These are phyloP conservation scores for Bipolaris sorokiniana DNA, from an alignment of 2,329 filamentous ascomycete genomes.

Conservation along the genomic window DNA sequence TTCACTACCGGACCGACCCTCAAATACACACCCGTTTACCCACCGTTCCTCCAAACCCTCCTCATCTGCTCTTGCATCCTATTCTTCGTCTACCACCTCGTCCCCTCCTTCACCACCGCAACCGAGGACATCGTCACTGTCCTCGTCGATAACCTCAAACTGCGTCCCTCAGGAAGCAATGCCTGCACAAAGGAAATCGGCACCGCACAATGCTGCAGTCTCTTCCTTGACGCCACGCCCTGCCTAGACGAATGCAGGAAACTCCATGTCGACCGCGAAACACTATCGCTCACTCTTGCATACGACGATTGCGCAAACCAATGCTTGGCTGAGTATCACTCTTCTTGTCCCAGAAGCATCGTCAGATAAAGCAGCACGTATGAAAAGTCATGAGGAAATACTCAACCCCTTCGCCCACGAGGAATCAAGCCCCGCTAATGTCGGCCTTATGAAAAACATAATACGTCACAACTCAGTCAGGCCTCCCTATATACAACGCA, in stretches of 20 bases:
- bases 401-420: background rate
- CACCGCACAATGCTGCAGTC: slow-evolving; percentile 3
- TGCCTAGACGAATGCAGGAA: slow-evolving; percentile 13
- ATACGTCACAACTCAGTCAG: background rate
- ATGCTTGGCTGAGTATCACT: slow-evolving; percentile 10
- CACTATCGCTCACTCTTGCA: background rate
- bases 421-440: background rate
- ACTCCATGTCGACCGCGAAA: slow-evolving; percentile 5
- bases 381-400: background rate
- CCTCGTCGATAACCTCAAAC: background rate
- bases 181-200: slow-evolving; percentile 10
- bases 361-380: background rate
- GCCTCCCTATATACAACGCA: background rate
- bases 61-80: slow-evolving; percentile 12
- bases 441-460: background rate
- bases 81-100: slow-evolving; percentile 17
- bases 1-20: background rate
- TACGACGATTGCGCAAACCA: slow-evolving; percentile 10
- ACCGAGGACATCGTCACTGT: background rate
- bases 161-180: background rate
- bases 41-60: background rate
- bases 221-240: slow-evolving; percentile 5
- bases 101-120: slow-evolving; percentile 2
- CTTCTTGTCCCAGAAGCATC: background rate
- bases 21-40: slow-evolving; percentile 5